Evolutionary conservation across 1,139 yeast species (phyloP), one percentile per base, ranked within the genome.

Genomic region (Groenewaldozyma sp.): DNA sequence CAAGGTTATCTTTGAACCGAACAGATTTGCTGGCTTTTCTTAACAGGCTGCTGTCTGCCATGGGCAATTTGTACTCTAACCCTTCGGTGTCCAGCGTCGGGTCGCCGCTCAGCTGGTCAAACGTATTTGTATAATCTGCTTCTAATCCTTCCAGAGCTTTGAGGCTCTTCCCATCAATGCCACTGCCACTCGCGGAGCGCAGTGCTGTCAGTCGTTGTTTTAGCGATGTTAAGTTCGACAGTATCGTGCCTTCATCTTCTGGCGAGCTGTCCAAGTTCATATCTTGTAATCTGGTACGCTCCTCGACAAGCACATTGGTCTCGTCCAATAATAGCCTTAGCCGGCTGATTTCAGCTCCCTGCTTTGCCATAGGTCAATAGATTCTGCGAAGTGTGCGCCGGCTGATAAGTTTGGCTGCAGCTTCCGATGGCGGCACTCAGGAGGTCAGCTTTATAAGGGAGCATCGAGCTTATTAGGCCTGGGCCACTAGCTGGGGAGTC

Each of bases 181-280:
- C 27, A 38, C 35, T 21, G 36, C 24, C 18, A 19, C 18, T 24
- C 35, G 19, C 11, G 13, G 7, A 7, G 5, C 33, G 5, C 11
- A 29, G 10, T 5, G 22, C 19, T 21, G 31, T 35, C n/a, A 41
- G 31, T 22, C 36, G 34, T 4, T 28, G 27, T n/a, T 24, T 33
- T 13, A 41, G 32, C 14, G 38, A 26, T 22, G 24, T 20, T 11
- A 41, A 27, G 14, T 31, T 34, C 24, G 31, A 63, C 24, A 67
- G 63, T 31, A 79, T 54, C 43, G 76, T 83, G 40, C 63, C 64
- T 47, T 73, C 75, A 44, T 76, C 83, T 36, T 70, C 66, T 5
- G 65, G 56, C 1, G 78, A 69, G 2, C 80, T 78, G 18, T 68
- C 65, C 27, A 75, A 62, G 33, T 67, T 64, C 27, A 76, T 63